These are phyloP conservation scores for Fusarium sp. DNA, from an alignment of 2,329 filamentous ascomycete genomes.

Conservation along the genomic window DNA sequence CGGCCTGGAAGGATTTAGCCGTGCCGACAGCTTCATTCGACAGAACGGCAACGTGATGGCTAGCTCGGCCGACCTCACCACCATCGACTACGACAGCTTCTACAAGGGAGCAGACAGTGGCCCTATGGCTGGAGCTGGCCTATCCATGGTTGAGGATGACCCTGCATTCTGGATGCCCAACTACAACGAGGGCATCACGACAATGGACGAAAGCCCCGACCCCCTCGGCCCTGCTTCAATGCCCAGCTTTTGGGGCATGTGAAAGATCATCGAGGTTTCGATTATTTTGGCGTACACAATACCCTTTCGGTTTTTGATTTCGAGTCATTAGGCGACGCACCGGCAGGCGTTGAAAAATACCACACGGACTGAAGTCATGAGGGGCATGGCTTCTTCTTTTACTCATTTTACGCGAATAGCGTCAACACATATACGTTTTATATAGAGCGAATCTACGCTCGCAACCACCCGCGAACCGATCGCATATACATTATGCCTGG, in stretches of 20 bases:
- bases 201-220: slow-evolving; percentile 56
- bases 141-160: slow-evolving; percentile 66
- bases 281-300: slow-evolving; percentile 51
- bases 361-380: slow-evolving; percentile 38
- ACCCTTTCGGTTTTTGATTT: slow-evolving; percentile 50
- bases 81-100: slow-evolving; percentile 69
- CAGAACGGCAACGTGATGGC: slow-evolving; percentile 60
- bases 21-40: slow-evolving; percentile 62
- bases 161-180: slow-evolving; percentile 64
- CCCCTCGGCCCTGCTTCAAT: slow-evolving; percentile 51
- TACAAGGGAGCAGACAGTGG: slow-evolving; percentile 62
- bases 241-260: slow-evolving; percentile 55
- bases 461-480: slow-evolving; percentile 19
- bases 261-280: slow-evolving; percentile 43
- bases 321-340: slow-evolving; percentile 43
- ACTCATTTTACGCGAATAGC: slow-evolving; percentile 43
- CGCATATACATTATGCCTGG: slow-evolving; percentile 6
- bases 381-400: slow-evolving; percentile 36
- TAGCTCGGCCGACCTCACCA: slow-evolving; percentile 59
- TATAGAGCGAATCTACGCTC: slow-evolving; percentile 40
- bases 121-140: slow-evolving; percentile 57
- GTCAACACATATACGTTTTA: slow-evolving; percentile 48
- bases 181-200: slow-evolving; percentile 56
- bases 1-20: slow-evolving; percentile 54
- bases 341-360: slow-evolving; percentile 48